phyloP scores from a whole-genome alignment of 352 stramenopile species.

The Elongisporangium prolatum region DNA sequence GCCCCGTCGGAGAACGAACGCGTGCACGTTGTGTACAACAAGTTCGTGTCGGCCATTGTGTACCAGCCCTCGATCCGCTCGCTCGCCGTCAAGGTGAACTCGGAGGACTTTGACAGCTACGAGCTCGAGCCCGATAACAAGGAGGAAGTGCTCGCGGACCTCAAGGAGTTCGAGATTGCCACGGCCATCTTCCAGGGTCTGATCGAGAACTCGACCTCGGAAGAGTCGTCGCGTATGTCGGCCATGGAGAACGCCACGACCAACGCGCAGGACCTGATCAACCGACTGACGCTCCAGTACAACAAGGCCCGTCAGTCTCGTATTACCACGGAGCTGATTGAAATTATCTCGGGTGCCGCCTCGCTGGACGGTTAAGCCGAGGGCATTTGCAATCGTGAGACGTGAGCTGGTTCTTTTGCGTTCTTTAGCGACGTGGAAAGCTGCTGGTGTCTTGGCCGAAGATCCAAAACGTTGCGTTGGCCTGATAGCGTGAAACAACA shows the following conservation, averaged over 20 bases:
- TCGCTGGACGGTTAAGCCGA: conserved; percentile 88
- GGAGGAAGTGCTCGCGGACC: conserved; percentile 94
- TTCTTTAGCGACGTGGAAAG: neutral
- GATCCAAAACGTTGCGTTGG: neutral
- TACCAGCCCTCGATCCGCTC: conserved; percentile 93
- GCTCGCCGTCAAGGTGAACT: conserved; percentile 49
- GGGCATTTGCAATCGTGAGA: neutral
- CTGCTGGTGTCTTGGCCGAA: neutral
- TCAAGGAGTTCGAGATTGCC: conserved; percentile 94
- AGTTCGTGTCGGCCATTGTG: conserved; percentile 94
- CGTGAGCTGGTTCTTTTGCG: neutral
- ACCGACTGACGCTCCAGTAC: conserved; percentile 87
- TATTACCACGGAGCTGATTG: conserved; percentile 97
- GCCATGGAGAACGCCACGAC: conserved; percentile 99
- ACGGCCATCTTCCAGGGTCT: conserved; percentile 93
- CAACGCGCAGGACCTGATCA: conserved; percentile 98
- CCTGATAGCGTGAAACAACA: neutral
- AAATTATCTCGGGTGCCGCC: conserved; percentile 97
- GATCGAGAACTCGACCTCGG: conserved; percentile 96
- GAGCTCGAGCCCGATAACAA: conserved; percentile 98
- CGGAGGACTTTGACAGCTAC: conserved; percentile 88
- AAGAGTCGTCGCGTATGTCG: conserved; percentile 98
- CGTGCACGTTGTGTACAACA: conserved; percentile 97
- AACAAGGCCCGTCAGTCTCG: conserved; percentile 92
- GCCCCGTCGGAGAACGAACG: conserved; percentile 88